Base-by-base conservation (phyloP, 2,329 filamentous ascomycete species). In the Podosphaera fusca region DNA sequence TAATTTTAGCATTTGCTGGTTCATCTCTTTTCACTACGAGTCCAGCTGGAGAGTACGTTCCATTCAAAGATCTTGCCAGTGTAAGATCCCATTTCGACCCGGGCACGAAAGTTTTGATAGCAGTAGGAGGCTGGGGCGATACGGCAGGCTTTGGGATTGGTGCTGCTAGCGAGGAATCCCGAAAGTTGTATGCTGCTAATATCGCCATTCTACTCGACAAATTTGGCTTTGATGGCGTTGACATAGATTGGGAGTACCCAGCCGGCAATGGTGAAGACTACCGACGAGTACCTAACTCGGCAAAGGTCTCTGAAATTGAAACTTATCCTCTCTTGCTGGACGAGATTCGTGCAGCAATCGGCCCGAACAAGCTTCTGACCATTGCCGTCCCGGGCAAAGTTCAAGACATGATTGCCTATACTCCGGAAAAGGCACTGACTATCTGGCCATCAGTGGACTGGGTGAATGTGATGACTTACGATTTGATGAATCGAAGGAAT, bases 71-170 rank as follows among this genome's bases (percentile, higher is more conserved):
- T 12, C 47, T 60, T 40, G 36, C 50, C 12, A 58, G 55, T 3
- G 59, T 63, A 56, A 47, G 60, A 54, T 56, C 59, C 8, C 55
- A 59, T 54, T 79, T 82, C 59, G 68, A 68, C 6, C 58, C 67
- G 0, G 71, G 71, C 35, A 80, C 81, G 21, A 81, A 83, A 62
- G 68, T 87, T 31, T 74, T 84, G 70, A 73, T 87, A 40, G 82
- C 84, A 21, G 78, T 88, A 61, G 84, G 84, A 9, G 84, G 84
- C 57, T 88, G 84, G 84, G 83, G 81, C 0, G 81, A 87, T 58
- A 80, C 76, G 0, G 66, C 68, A 3, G 83, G 82, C 0, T 87
- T 85, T 63, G 74, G 75, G 0, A 66, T 65, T 5, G 82, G 75
- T 0, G 78, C 79, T 1, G 73, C 71, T 50, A 73, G 73, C 2